Percentiles rank a stretch among this genome's conserved stretches.
These are phyloP conservation scores for Coemansia sp. DNA, from an alignment of 192 early-diverging fungal species.

Conservation along the genomic window DNA sequence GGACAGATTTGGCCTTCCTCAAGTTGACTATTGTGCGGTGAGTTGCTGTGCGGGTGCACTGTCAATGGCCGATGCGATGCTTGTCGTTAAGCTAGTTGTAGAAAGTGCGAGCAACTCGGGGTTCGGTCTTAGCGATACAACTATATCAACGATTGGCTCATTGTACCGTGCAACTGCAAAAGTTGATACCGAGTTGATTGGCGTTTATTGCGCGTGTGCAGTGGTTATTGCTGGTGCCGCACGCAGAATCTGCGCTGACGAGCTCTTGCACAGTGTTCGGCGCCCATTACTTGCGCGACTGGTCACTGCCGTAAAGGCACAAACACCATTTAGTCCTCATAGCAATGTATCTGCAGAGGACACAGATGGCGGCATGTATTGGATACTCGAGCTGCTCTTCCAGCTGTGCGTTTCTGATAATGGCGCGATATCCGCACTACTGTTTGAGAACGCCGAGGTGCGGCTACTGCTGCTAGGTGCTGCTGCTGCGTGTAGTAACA, in stretches of 20 bases:
- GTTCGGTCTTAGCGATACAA: slow-evolving; percentile 9
- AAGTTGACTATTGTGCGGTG: not conserved
- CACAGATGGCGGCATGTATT: slow-evolving; percentile 11
- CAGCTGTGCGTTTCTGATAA: slow-evolving; percentile 14
- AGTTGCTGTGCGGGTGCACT: slow-evolving; percentile 7
- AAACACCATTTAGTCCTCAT: not conserved
- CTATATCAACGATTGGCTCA: slow-evolving; percentile 12
- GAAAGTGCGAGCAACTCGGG: not conserved
- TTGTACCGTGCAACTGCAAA: slow-evolving; percentile 1
- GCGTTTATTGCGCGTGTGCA: not conserved
- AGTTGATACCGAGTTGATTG: not conserved
- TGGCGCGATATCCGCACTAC: not conserved
- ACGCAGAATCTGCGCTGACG: slow-evolving; percentile 8
- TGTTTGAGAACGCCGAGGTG: slow-evolving; percentile 6
- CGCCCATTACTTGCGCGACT: not conserved
- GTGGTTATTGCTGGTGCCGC: slow-evolving; percentile 13
- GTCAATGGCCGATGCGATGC: slow-evolving; percentile 28
- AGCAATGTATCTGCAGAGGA: not conserved
- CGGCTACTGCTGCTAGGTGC: slow-evolving; percentile 30
- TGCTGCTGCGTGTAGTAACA: slow-evolving; percentile 26
- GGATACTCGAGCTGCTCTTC: slow-evolving; percentile 39
- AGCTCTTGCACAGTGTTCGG: not conserved
- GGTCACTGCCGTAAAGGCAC: not conserved
- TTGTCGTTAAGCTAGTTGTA: slow-evolving; percentile 12
- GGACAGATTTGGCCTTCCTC: not conserved